Base-by-base conservation (phyloP, 257 asterid species). In the Ophiorrhiza pumila region DNA sequence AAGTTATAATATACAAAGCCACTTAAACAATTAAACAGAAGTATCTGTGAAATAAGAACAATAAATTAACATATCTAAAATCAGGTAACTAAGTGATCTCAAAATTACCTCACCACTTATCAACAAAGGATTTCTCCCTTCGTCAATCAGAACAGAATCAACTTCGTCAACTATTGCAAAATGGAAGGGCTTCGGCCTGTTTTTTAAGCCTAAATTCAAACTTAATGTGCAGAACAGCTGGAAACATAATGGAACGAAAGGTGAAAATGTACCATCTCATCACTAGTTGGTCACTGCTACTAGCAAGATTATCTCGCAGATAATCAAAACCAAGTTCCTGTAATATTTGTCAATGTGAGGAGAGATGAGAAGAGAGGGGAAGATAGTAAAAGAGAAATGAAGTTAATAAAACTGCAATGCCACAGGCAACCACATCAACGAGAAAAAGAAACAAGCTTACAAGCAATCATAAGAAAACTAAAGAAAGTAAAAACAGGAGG, bases 251-350 rank as follows among this genome's bases (percentile, higher is more conserved):
- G 70, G 25, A 65, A 47, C 57, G 55, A 22, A 74, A 63, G 78
- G 72, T 71, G 47, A 62, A n/a, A 64, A n/a, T 65, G 69, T 86
- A 94, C 98, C 97, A 95, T 92, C 97, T 91, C 99, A 95, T 90
- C 76, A 95, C 99, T 74, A 92, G 94, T 71, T 87, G 89, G 39
- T 82, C 93, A 41, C 82, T 85, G 82, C 86, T 90, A 81, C 82
- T 83, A 72, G 93, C 85, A 68, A 95, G 88, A 80, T 95, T 92
- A 80, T 95, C 99, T 76, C 99, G 95, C 69, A 94, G 80, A 82
- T 94, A 95, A 83, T 95, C 99, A 77, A 95, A 95, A 76, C 98
- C 98, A 79, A 95, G 98, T 78, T 95, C 99, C 99, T 94, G 83
- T 29, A 57, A 70, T 65, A 80, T 58, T 61, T 61, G 23, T 81